Evolutionary conservation across 1,284 basidiomycete species (phyloP), one percentile per base, ranked within the genome.

Genomic region (Rhodofomes roseus): DNA sequence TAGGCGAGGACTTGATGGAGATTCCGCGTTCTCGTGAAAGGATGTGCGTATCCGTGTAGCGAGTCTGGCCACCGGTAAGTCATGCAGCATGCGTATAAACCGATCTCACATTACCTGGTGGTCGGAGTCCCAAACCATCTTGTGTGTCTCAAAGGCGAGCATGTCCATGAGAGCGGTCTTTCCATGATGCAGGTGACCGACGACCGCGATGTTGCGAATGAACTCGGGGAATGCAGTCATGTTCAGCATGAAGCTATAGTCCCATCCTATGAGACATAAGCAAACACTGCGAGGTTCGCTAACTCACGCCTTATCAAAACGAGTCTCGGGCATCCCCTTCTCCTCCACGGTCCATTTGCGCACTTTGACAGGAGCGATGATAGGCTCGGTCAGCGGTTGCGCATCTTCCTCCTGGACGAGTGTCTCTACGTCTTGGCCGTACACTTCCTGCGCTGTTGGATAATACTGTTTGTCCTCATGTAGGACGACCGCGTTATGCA

Each of bases 401-500:
- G 93, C 86, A 71, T 99, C 97, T 77, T 99, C 97, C 74, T 99
- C 97, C 74, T 99, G 96, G 1, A 99, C 97, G 69, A 99, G 77
- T 1, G 96, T 92, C 77, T 99, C 96, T 23, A 99, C 96, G 60
- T 90, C 96, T 50, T 87, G 82, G 8, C 96, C 97, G 72, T 99
- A 99, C 1, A 96, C 87, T 54, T 98, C 94, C 57, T 82, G 81
- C 0, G 97, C 97, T 12, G 90, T 90, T 8, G 95, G 94, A 72
- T 99, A 99, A 77, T 99, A 99, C 74, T 95, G 92, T 76, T 99
- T 99, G 79, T 99, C 93, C 73, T 99, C 97, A 70, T 99, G 96
- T 58, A 98, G 79, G 51, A 98, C 76, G 31, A 98, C 92, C 54
- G 95, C 94, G 66, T 93, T 95, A 63, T 92, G 89, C 41, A 81